Percentiles rank a stretch among this genome's conserved stretches.
Evolutionary conservation across 176 grass and related monocot genomes (phyloP).

Genomic region (Oryza longistaminata): DNA sequence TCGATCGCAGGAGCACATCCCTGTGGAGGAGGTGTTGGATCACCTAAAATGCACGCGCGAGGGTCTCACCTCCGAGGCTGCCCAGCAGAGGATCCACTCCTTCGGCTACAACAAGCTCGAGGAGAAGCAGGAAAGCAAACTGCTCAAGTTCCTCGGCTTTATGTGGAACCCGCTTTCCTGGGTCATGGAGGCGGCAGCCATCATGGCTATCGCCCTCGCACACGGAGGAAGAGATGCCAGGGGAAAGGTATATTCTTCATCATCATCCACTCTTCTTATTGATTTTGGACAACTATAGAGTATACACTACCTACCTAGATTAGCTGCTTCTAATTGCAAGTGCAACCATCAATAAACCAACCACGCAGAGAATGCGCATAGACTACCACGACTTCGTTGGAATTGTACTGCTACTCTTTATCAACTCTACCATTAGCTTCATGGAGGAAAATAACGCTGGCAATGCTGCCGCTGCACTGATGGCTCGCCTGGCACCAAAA

Average conservation of each 20-base stretch:
- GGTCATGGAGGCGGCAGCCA: constrained; percentile 73
- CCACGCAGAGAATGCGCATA: constrained; percentile 25
- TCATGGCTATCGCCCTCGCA: constrained; percentile 78
- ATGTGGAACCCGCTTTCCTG: constrained; percentile 85
- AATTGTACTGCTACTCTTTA: constrained; percentile 50
- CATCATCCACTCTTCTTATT: background rate
- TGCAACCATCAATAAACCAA: background rate
- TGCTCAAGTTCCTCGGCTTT: constrained; percentile 77
- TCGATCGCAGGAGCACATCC: constrained; percentile 49
- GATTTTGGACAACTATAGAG: no score
- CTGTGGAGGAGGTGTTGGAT: constrained; percentile 61
- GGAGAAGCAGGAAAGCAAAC: constrained; percentile 79
- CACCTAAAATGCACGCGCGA: constrained; percentile 57
- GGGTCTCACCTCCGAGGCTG: constrained; percentile 49
- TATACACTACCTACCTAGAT: no score
- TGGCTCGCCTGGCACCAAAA: constrained; percentile 70
- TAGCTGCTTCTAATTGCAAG: no score
- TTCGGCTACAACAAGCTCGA: constrained; percentile 73
- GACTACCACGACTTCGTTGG: constrained; percentile 71
- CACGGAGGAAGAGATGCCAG: constrained; percentile 32
- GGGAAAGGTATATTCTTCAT: constrained; percentile 17
- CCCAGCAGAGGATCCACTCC: constrained; percentile 40
- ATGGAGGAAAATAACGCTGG: constrained; percentile 76
- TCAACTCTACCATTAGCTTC: constrained; percentile 82
- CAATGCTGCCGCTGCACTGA: constrained; percentile 69